Percentiles rank a stretch among this genome's conserved stretches.
Conservation (phyloP, 495 filamentous ascomycete genomes). For the Penicillium bovifimosum region DNA sequence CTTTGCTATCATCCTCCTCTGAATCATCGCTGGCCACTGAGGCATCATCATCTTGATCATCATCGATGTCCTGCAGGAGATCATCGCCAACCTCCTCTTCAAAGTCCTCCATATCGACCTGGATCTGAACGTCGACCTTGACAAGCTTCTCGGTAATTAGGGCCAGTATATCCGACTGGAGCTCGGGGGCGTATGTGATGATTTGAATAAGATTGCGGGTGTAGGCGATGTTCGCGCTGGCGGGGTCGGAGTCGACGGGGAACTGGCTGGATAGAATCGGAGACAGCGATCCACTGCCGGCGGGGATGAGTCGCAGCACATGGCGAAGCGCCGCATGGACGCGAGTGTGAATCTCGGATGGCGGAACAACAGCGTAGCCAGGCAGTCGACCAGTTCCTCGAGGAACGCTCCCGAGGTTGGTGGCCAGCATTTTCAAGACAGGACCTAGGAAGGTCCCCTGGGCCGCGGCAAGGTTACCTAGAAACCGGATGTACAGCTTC, state of each 20-base stretch:
- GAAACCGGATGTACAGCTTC: slow-evolving; percentile 69
- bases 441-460: slow-evolving; percentile 60
- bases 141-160: slow-evolving; percentile 78
- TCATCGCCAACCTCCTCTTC: slow-evolving; percentile 63
- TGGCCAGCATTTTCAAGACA: slow-evolving; percentile 74
- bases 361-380: slow-evolving; percentile 53
- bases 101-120: slow-evolving; percentile 83
- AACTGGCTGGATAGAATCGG: slow-evolving; percentile 61
- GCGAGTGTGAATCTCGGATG: slow-evolving; percentile 57
- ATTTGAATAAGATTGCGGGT: slow-evolving; percentile 73
- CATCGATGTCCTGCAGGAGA: slow-evolving; percentile 38
- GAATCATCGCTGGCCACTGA: slow-evolving; percentile 41
- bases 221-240: slow-evolving; percentile 67
- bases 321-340: slow-evolving; percentile 71
- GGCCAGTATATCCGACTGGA: slow-evolving; percentile 77
- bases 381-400: slow-evolving; percentile 51
- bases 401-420: slow-evolving; percentile 57
- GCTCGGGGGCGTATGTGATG: slow-evolving; percentile 66
- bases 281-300: slow-evolving; percentile 64
- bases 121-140: slow-evolving; percentile 91
- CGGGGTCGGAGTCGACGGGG: slow-evolving; percentile 67
- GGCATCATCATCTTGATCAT: slow-evolving; percentile 57
- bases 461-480: slow-evolving; percentile 74
- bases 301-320: slow-evolving; percentile 70
- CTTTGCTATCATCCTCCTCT: slow-evolving; percentile 43